Evolutionary conservation across 1,284 basidiomycete species (phyloP).

Genomic region (Inonotus obliquus): DNA sequence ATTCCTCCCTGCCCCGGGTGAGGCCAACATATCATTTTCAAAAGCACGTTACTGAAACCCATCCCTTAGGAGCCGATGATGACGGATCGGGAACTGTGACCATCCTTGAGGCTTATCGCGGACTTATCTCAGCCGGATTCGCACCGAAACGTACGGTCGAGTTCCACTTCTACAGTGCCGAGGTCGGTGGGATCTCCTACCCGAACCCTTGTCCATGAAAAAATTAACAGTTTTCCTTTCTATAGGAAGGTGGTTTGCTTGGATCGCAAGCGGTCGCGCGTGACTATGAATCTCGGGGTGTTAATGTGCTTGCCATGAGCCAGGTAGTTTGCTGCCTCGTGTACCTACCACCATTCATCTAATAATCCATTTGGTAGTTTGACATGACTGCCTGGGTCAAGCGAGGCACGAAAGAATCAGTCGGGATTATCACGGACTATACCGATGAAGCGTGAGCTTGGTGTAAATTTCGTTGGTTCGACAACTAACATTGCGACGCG

Average conservation of each 20-base stretch:
- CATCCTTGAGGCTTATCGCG: slow-evolving; percentile 86
- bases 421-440: slow-evolving; percentile 90
- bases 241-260: slow-evolving; percentile 87
- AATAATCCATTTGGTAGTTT: slow-evolving; percentile 45
- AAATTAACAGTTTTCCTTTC: not conserved
- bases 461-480: not conserved
- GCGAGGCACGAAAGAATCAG: slow-evolving; percentile 78
- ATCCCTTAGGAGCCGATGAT: slow-evolving; percentile 63
- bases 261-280: slow-evolving; percentile 90
- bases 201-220: not conserved
- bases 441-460: slow-evolving; percentile 57
- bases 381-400: slow-evolving; percentile 99
- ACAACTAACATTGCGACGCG: slow-evolving; percentile 10
- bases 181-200: slow-evolving; percentile 40
- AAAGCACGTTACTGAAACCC: slow-evolving; percentile 11
- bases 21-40: slow-evolving; percentile 21
- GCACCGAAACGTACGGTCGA: slow-evolving; percentile 77
- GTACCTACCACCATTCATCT: slow-evolving; percentile 16
- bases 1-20: slow-evolving; percentile 84
- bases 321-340: slow-evolving; percentile 46
- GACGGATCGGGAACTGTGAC: slow-evolving; percentile 91
- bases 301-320: slow-evolving; percentile 84
- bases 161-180: slow-evolving; percentile 96
- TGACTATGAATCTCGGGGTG: slow-evolving; percentile 60
- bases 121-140: slow-evolving; percentile 76